Evolutionary conservation across 192 early-diverging fungal species (phyloP), one percentile per base, ranked within the genome.

Genomic region (Chytriomyces sp.): DNA sequence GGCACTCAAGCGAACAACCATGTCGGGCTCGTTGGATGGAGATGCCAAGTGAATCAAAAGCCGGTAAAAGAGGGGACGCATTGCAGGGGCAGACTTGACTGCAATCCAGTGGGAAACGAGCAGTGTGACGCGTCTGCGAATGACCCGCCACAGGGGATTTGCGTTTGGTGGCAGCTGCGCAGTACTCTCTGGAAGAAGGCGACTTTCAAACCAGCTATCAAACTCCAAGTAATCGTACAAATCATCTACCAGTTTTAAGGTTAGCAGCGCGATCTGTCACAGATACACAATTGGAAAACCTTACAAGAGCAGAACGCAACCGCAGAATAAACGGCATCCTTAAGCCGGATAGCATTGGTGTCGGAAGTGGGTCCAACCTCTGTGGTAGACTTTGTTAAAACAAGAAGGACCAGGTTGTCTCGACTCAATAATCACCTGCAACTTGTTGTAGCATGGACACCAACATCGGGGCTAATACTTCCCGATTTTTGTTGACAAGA

Each of bases 21-120:
- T 72, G 33, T 93, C 91, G 6, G 22, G 32, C 71, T 93, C 89
- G n/a, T 87, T 81, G 1, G 82, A 72, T n/a, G 71, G 65, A 73
- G 92, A 82, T n/a, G 62, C 73, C 2, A 95, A 76, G 38, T 86
- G 83, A 25, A 95, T 55, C 72, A 98, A 82, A 17, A 90, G 78
- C 37, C 81, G 76, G 77, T 96, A 98, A 14, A 93, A 88, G 25
- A 77, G 74, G 14, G 83, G 81, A 28, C 90, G 82, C 38, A 89
- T 81, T 0, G 80, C 77, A 6, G 85, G 86, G 39, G 87, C 82
- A 12, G 90, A 79, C 41, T 95, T 91, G 52, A 95, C 92, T 5
- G 81, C 78, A 41, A 96, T 84, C 93, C 94, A 98, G 73, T 88
- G 83, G n/a, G 90, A 89, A 41, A 95, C 82, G 37, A 98, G 79